Evolutionary conservation across 1,284 basidiomycete genomes (phyloP), one percentile per base, ranked within the genome.

Genomic region (Austroboletus olivaceoglutinosus): DNA sequence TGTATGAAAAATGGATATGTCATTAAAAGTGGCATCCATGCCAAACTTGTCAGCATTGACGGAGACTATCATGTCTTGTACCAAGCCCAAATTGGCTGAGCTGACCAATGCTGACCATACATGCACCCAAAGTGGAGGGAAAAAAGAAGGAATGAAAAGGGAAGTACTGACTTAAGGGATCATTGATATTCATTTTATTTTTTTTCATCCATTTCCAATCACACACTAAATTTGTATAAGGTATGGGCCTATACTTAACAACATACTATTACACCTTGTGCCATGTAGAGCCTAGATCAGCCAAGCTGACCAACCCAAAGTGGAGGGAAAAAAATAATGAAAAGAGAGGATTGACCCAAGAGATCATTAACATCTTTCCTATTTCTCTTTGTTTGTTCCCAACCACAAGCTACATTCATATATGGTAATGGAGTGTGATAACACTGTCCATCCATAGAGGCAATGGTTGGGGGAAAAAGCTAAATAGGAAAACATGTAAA

Each of bases 1-100:
- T 85, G 82, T 47, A 80, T 86, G 78, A 77, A 83, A 48, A 74
- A 81, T 38, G 81, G 83, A 0, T 45, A 52, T 0, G 65, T 86
- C 12, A 70, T 76, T 5, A 82, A 85, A 58, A 64, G 58, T 11
- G 83, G 82, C 1, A 80, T 71, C 0, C 83, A 86, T 50, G 70
- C 72, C 0, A 68, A 77, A 18, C 69, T 85, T n/a, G 67, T 84
- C 51, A 58, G 59, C 34, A 48, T 50, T 2, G 54, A 70, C 18
- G 80, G 80, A 2, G 75, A 77, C 40, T 85, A 85, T 54, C 72
- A 76, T 0, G 73, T 75, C 13, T 61, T 84, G 49, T 83, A 82
- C 67, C 69, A 71, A 30, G 71, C 82, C 29, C 82, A 83, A n/a
- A n/a, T n/a, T n/a, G n/a, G n/a, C n/a, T n/a, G 58, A 33, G 8